These are phyloP conservation scores for Harringtonia aguacate DNA, from an alignment of 2,329 filamentous ascomycete species.

Conservation along the genomic window DNA sequence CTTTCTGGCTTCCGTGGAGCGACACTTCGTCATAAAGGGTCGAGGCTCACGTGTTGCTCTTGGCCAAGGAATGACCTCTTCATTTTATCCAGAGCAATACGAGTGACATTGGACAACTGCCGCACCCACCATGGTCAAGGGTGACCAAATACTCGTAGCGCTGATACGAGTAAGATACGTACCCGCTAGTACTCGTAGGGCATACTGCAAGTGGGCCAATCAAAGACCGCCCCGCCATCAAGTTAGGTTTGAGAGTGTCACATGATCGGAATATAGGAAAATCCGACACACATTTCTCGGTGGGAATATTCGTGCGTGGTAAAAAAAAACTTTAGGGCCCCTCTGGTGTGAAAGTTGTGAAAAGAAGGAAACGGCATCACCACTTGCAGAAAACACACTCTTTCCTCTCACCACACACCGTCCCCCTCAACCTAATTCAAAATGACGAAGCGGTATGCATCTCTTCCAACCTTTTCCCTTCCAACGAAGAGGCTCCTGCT, in stretches of 20 bases:
- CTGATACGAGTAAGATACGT: too few relatives aligned
- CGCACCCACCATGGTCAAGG: too few relatives aligned
- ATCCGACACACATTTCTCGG: slow-evolving; percentile 7
- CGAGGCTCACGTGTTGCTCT: too few relatives aligned
- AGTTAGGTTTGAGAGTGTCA: not conserved
- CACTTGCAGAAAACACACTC: slow-evolving; percentile 5
- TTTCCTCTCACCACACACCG: slow-evolving; percentile 5
- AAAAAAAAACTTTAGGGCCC: slow-evolving; percentile 4
- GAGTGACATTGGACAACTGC: too few relatives aligned
- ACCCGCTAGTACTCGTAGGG: too few relatives aligned
- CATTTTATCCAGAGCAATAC: too few relatives aligned
- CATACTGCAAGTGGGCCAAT: too few relatives aligned
- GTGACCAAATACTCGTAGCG: too few relatives aligned
- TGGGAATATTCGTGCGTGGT: slow-evolving; percentile 1
- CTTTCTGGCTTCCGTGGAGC: too few relatives aligned
- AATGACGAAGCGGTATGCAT: slow-evolving; percentile 63
- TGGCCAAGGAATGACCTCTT: too few relatives aligned
- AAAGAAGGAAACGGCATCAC: not conserved
- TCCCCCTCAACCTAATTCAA: slow-evolving; percentile 29
- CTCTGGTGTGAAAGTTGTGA: not conserved
- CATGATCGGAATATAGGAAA: slow-evolving; percentile 8
- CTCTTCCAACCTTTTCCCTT: not conserved
- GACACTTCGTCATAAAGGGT: too few relatives aligned
- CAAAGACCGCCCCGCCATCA: not conserved
- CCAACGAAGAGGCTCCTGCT: too few relatives aligned